Evolutionary conservation across 2,329 filamentous ascomycete species (phyloP).

Genomic region (Fulvia fulva): DNA sequence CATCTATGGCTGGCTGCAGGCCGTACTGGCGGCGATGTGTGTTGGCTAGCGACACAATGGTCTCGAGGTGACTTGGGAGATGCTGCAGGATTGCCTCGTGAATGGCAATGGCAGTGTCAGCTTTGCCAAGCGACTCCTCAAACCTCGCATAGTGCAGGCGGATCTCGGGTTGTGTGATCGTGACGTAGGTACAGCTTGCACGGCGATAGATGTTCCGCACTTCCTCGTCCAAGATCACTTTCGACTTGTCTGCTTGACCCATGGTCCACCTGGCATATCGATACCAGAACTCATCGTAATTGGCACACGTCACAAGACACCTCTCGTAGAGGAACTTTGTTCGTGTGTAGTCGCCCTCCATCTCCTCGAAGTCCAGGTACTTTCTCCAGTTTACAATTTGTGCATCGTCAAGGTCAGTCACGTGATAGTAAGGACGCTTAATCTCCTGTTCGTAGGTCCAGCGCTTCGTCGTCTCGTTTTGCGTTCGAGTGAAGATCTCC

Average conservation of each 20-base stretch:
- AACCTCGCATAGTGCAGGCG: conserved; percentile 91
- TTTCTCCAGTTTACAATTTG: conserved; percentile 91
- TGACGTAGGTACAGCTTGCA: conserved; percentile 79
- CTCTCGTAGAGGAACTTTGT: conserved; percentile 86
- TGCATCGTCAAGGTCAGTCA: conserved; percentile 81
- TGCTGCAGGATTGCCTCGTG: conserved; percentile 73
- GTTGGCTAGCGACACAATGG: conserved; percentile 83
- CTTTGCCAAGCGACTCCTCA: conserved; percentile 76
- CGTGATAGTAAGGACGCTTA: conserved; percentile 94
- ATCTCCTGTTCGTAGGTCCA: conserved; percentile 95
- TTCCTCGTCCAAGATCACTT: conserved; percentile 78
- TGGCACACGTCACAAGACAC: conserved; percentile 84
- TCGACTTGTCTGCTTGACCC: conserved; percentile 72
- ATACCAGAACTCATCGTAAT: conserved; percentile 97
- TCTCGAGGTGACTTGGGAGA: conserved; percentile 79
- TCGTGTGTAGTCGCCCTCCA: conserved; percentile 70
- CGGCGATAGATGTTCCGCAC: conserved; percentile 87
- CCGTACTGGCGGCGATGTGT: conserved; percentile 78
- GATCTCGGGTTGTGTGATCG: conserved; percentile 77
- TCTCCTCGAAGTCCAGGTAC: conserved; percentile 93
- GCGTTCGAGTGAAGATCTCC: conserved; percentile 74
- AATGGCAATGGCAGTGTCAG: conserved; percentile 77
- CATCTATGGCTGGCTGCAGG: conserved; percentile 75
- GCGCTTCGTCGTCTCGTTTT: conserved; percentile 82
- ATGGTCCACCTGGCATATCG: conserved; percentile 96